Base-by-base conservation (phyloP, 441 rosid species). In the Mallotus repandus region DNA sequence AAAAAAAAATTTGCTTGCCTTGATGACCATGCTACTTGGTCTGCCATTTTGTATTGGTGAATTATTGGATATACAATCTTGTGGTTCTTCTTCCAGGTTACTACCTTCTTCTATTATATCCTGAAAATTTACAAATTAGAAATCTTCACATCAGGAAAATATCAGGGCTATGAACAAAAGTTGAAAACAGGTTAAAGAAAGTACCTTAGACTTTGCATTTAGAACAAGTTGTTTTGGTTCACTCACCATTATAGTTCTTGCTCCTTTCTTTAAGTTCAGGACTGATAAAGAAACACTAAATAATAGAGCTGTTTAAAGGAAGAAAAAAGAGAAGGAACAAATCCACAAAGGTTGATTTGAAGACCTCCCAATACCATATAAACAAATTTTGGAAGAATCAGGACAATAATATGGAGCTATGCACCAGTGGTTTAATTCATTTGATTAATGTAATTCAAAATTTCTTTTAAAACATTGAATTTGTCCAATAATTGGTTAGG, bases 11-110 rank as follows among this genome's bases (percentile, higher is more conserved):
- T 54, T 18, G 22, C 72, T 84, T 85, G 81, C 94, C 94, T 88
- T 83, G 10, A 86, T 71, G 63, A 89, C 80, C 92, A 89, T 84
- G 80, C 91, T 85, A 80, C 73, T 88, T 60, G 92, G 81, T 76
- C 86, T 86, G 77, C 84, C 81, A 76, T 54, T 81, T 64, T 69
- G 82, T 66, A 49, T 21, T 12, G 82, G 81, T 50, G 81, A 77
- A 59, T 22, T 61, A 50, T 69, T 75, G 22, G 81, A 81, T 14
- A 69, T 59, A 29, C 88, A 82, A 69, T 77, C 75, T 25, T 63
- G 65, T 9, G 76, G 59, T 78, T 72, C 81, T 66, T 83, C 79
- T 5, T 65, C 41, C 41, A 38, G 41, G 10, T 66, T 80, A 6
- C 41, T 75, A 2, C 73, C 76, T 71, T 76, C 82, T 19, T 78